Percentiles rank a stretch among this genome's conserved stretches.
These are phyloP conservation scores for Ananas comosus DNA, from an alignment of 176 grass and related monocot genomes.

Conservation along the genomic window DNA sequence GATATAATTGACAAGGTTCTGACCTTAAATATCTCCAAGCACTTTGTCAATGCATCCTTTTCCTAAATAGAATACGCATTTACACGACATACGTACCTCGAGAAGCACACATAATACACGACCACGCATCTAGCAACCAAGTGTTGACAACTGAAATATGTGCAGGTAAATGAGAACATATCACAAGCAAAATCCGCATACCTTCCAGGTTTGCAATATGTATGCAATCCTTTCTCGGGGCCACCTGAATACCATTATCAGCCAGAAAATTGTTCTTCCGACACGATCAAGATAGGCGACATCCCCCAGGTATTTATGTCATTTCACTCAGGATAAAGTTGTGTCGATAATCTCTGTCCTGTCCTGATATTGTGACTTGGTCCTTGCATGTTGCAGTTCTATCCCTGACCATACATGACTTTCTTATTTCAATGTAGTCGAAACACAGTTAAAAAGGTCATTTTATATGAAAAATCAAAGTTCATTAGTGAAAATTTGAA, in stretches of 20 bases:
- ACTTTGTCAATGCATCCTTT: conserved; percentile 1
- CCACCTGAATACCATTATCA: conserved; percentile 60
- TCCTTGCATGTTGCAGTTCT: too few relatives aligned
- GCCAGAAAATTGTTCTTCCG: conserved; percentile 65
- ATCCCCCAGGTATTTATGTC: conserved; percentile 54
- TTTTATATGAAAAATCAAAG: too few relatives aligned
- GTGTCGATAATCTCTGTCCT: too few relatives aligned
- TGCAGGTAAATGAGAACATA: conserved; percentile 75
- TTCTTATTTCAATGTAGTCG: too few relatives aligned
- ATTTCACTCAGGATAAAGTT: neutral
- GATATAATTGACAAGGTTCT: conserved; percentile 64
- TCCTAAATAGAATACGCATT: neutral
- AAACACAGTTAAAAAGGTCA: too few relatives aligned
- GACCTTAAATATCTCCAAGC: conserved; percentile 7
- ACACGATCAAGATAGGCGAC: conserved; percentile 68
- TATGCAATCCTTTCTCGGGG: conserved; percentile 90
- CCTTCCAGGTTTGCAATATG: conserved; percentile 50
- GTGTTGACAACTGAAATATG: neutral
- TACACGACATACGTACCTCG: too few relatives aligned
- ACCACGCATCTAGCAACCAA: too few relatives aligned
- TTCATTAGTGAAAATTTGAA: too few relatives aligned
- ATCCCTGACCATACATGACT: too few relatives aligned
- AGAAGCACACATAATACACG: too few relatives aligned
- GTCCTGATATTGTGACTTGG: too few relatives aligned
- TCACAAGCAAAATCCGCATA: conserved; percentile 46